These are phyloP conservation scores for Termitomyces titanicus DNA, from an alignment of 768 basidiomycete species.

Conservation along the genomic window DNA sequence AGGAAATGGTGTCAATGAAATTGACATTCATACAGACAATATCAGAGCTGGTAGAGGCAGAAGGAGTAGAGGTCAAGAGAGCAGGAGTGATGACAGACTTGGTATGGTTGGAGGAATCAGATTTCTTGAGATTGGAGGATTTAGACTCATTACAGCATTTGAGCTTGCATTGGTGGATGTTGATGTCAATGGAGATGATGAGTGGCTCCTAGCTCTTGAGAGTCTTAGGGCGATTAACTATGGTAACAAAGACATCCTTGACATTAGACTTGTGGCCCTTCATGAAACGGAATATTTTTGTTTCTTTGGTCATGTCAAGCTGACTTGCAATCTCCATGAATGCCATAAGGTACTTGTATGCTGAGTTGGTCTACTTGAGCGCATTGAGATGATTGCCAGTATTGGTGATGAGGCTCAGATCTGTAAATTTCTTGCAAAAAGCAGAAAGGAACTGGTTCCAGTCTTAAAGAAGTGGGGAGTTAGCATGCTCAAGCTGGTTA, in stretches of 20 bases:
- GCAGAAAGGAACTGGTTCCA: constrained; percentile 20
- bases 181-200: constrained; percentile 24
- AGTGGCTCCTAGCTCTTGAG: no score
- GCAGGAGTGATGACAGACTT: no score
- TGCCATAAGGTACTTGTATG: no score
- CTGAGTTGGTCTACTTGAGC: constrained; percentile 29
- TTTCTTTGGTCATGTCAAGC: no score
- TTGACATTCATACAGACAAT: no score
- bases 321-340: no score
- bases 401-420: constrained; percentile 22
- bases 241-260: constrained; percentile 18
- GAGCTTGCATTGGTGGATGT: constrained; percentile 16
- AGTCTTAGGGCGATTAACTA: no score
- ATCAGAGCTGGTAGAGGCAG: no score
- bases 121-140: no score
- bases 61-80: no score
- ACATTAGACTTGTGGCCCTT: constrained; percentile 25
- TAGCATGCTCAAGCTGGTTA: constrained; percentile 16
- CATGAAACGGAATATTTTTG: constrained; percentile 27
- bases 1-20: no score
- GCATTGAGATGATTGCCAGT: constrained; percentile 23
- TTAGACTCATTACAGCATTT: constrained; percentile 8
- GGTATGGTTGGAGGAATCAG: no score
- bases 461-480: constrained; percentile 20
- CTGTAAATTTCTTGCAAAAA: constrained; percentile 26